Base-by-base conservation (phyloP, 108 stramenopile genomes). In the Skeletonema potamos region DNA sequence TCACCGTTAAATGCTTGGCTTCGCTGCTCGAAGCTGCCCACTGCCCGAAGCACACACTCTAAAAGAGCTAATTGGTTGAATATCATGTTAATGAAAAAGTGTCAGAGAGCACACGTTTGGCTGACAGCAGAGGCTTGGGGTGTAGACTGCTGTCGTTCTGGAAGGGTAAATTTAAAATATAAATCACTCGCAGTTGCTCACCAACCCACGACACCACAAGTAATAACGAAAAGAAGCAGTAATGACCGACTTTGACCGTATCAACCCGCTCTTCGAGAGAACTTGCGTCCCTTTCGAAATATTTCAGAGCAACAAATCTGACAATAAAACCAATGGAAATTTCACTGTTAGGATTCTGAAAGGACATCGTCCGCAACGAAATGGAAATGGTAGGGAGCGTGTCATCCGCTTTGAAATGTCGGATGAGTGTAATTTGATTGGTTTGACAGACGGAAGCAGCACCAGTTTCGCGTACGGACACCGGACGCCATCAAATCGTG, bases 331-430 rank as follows among this genome's bases (percentile, higher is more conserved):
- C 29, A 15, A 60, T 33, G 54, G 34, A 6, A 41, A 55, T 20
- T 84, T 63, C 39, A 81, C 82, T 0, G 66, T 84, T 27, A 62
- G 82, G 10, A 72, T 84, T 18, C 62, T 84, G 0, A 66, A 74
- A 43, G 82, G 82, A 3, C 54, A 79, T 55, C 76, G 81, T 24
- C 34, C 58, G 28, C 58, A 55, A 30, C 63, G 39, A 48, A 66
- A 66, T 44, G 71, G 76, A 10, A 39, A 60, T n/a, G 72, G 60
- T 3, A 74, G 29, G 29, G 82, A 82, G 60, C 72, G 77, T 18
- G 72, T 78, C 60, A 77, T 84, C 32, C 75, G 83, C 32, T 75
- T 84, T 34, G 83, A 84, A 58, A 59, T 84, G 66, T 84, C 83
- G 5, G 80, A 84, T 39, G 83, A 84, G 58, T 74, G 64, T 55